phyloP scores from a whole-genome alignment of 2,329 filamentous ascomycete genomes.

The Aureobasidium sp. region DNA sequence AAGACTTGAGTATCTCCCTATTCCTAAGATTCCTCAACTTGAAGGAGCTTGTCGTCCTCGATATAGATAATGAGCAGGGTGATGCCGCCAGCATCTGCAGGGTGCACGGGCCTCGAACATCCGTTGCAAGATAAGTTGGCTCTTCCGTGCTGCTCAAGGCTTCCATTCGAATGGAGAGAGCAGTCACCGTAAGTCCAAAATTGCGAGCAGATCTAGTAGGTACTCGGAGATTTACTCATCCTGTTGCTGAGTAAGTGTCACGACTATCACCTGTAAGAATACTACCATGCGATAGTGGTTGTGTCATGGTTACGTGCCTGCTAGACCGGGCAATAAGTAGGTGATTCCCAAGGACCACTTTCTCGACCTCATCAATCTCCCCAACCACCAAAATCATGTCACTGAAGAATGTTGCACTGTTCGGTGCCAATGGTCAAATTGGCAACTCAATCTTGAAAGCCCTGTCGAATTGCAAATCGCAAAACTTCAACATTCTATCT shows the following conservation, averaged over 20 bases:
- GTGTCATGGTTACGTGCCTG: neutral
- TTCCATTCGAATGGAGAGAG: neutral
- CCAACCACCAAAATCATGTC: neutral
- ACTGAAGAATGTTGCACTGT: constrained; percentile 15
- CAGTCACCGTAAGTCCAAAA: neutral
- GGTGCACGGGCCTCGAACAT: neutral
- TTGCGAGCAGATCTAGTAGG: neutral
- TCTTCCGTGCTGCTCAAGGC: neutral
- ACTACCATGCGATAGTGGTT: neutral
- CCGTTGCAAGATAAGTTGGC: neutral
- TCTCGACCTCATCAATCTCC: neutral
- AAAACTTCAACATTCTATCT: constrained; percentile 18
- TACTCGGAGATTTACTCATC: neutral
- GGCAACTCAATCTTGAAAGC: constrained; percentile 17
- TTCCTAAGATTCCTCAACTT: too few relatives aligned
- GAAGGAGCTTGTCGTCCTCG: neutral
- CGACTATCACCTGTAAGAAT: neutral
- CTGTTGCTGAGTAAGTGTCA: too few relatives aligned
- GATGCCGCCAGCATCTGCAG: neutral
- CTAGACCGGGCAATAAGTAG: neutral
- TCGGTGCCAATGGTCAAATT: constrained; percentile 20
- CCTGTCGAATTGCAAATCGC: constrained; percentile 7
- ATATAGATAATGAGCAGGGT: neutral
- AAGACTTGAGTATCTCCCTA: neutral
- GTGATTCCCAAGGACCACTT: too few relatives aligned